Conservation (phyloP, 2,329 filamentous ascomycete genomes). For the Monascus ruber region DNA sequence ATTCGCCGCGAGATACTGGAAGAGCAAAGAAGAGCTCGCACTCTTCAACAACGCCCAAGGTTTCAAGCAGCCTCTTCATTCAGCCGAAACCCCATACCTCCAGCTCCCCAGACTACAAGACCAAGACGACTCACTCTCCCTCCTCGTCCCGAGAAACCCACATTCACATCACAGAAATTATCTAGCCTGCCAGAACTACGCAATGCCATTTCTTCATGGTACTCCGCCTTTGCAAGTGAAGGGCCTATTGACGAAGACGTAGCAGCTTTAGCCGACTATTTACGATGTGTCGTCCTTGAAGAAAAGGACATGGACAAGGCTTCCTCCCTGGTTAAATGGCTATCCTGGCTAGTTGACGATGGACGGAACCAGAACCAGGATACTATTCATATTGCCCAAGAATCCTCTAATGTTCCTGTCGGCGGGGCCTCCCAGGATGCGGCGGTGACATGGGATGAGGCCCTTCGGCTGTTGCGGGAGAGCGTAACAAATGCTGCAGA, state of each 20-base stretch:
- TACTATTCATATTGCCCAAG: background rate
- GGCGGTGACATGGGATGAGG: constrained; percentile 5
- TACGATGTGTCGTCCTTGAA: constrained; percentile 58
- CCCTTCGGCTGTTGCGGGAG: constrained; percentile 6
- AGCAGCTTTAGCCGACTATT: constrained; percentile 59
- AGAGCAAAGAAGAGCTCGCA: constrained; percentile 54
- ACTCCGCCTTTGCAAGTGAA: constrained; percentile 56
- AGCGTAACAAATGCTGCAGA: constrained; percentile 45
- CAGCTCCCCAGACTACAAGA: constrained; percentile 3
- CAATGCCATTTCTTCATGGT: constrained; percentile 65
- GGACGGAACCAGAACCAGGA: constrained; percentile 28
- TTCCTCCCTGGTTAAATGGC: constrained; percentile 57
- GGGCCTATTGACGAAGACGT: constrained; percentile 75
- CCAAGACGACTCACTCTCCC: constrained; percentile 29
- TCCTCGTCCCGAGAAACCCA: constrained; percentile 42
- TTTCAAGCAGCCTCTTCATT: constrained; percentile 38
- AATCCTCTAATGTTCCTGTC: too few species aligned
- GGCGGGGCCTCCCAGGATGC: too few species aligned
- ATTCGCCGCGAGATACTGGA: constrained; percentile 66
- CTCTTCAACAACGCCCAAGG: constrained; percentile 38
- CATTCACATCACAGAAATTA: constrained; percentile 51
- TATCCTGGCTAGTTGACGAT: constrained; percentile 30
- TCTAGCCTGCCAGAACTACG: constrained; percentile 53
- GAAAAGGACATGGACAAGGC: constrained; percentile 72
- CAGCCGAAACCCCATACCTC: constrained; percentile 11